Evolutionary conservation across 2,329 filamentous ascomycete species (phyloP).

Genomic region (Tetracladium maxilliforme): DNA sequence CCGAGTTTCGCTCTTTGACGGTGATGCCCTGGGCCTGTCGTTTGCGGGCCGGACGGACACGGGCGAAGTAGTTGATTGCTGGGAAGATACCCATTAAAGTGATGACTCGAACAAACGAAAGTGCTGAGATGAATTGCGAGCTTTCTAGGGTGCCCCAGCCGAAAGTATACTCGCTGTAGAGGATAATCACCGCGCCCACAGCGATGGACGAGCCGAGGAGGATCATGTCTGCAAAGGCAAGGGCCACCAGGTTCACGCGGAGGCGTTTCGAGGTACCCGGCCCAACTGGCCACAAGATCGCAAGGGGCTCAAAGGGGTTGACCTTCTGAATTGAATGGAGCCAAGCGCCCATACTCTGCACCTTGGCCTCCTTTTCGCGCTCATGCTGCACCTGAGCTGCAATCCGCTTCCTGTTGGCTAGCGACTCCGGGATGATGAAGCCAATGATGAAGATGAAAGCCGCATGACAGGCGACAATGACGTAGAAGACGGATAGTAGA

Average conservation of each 20-base stretch:
- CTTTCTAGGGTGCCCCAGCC: constrained; percentile 71
- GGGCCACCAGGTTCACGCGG: constrained; percentile 66
- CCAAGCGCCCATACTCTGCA: constrained; percentile 11
- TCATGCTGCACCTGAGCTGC: too few relatives aligned
- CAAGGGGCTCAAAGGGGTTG: constrained; percentile 65
- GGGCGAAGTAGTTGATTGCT: constrained; percentile 59
- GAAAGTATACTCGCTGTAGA: constrained; percentile 73
- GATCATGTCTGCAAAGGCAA: constrained; percentile 69
- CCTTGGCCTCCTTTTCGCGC: constrained; percentile 43
- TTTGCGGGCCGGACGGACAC: too few relatives aligned
- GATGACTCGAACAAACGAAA: too few relatives aligned
- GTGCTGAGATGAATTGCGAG: constrained; percentile 67
- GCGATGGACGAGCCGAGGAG: constrained; percentile 75
- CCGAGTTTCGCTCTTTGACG: constrained; percentile 20
- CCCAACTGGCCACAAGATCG: constrained; percentile 61
- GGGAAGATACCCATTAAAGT: constrained; percentile 68
- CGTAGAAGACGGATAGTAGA: constrained; percentile 72
- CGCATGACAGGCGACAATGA: constrained; percentile 56
- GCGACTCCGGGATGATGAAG: constrained; percentile 68
- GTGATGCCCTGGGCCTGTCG: too few relatives aligned
- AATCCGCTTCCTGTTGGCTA: constrained; percentile 58
- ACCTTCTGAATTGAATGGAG: constrained; percentile 23
- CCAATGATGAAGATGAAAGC: constrained; percentile 60
- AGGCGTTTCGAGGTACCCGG: constrained; percentile 43
- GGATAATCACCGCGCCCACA: constrained; percentile 62